Conservation (phyloP, 2,329 filamentous ascomycete genomes). For the Dothideomycetes sp. region DNA sequence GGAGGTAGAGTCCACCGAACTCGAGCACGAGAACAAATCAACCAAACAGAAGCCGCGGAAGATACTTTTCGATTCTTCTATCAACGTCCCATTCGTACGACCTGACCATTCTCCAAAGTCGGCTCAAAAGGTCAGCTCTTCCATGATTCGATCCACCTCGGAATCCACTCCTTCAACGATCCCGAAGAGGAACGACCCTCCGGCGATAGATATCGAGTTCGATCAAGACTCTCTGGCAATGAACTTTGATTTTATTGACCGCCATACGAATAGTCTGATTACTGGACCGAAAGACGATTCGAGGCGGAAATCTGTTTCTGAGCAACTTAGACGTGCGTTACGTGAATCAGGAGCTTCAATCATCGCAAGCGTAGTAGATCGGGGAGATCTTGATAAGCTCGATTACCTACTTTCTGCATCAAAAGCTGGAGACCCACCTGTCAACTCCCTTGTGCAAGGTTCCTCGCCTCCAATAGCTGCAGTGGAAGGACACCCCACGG, state of each 20-base stretch:
- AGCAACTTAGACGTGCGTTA: background rate
- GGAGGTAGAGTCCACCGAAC: too few species aligned
- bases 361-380: conserved; percentile 7
- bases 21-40: background rate
- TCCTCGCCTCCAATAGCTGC: too few species aligned
- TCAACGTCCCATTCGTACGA: background rate
- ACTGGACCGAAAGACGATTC: conserved; percentile 7
- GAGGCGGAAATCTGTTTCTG: conserved; percentile 8
- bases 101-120: background rate
- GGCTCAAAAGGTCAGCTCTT: too few species aligned
- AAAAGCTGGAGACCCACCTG: background rate
- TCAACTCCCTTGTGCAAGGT: too few species aligned
- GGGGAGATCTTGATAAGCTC: background rate
- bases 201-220: conserved; percentile 15
- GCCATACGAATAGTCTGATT: conserved; percentile 7
- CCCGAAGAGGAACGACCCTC: too few species aligned
- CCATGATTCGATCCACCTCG: background rate
- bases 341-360: conserved; percentile 9
- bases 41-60: background rate
- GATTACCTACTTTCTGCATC: background rate
- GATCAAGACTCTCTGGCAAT: conserved; percentile 11
- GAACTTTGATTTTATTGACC: conserved; percentile 12
- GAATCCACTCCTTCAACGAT: background rate
- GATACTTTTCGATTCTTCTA: conserved; percentile 1
- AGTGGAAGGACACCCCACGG: too few species aligned